Base-by-base conservation (phyloP, 495 filamentous ascomycete species). In the Penicillium waksmanii region DNA sequence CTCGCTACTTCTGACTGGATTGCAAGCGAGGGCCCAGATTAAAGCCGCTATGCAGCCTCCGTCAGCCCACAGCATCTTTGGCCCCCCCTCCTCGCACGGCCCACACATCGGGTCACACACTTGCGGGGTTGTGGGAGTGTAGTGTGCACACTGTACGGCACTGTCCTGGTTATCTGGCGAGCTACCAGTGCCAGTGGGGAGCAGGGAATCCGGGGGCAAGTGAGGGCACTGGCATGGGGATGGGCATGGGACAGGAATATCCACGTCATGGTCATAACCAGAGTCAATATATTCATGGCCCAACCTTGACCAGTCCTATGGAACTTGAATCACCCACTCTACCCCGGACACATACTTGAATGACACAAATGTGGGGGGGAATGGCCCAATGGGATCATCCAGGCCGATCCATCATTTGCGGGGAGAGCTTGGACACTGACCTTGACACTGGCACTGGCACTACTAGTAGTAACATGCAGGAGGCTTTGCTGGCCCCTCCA, bases 21-120 rank as follows among this genome's bases (percentile, higher is more conserved):
- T 31, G 0, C 5, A 31, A 9, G 5, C 27, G 8, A 31, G 27
- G 27, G 27, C 27, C 27, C 27, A 31, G 27, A 31, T 31, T 31
- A 31, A 31, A 63, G 55, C 55, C 55, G 55, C 56, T 18, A 43
- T 65, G 62, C 59, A 65, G 51, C 55, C 51, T 59, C 63, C 57
- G 59, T 65, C 59, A 62, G 58, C 63, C 55, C 44, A 58, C 54
- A 43, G 33, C 18, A 31, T 8, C 27, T 31, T 31, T 31, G 27
- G 27, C 27, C 18, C 33, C 33, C 5, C n/a, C 25, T 6, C 44
- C 53, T 53, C 51, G 57, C 57, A 64, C 54, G 62, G 57, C 38
- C 53, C 57, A 55, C 47, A 34, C 18, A 31, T 31, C 18, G 51
- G 46, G 50, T 60, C 54, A 49, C 57, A 60, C 56, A 57, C 54